A percentile compares a stretch with the other conserved stretches of the same genome.
These are phyloP conservation scores for Cudoniella acicularis DNA, from an alignment of 495 filamentous ascomycete species.

Conservation along the genomic window DNA sequence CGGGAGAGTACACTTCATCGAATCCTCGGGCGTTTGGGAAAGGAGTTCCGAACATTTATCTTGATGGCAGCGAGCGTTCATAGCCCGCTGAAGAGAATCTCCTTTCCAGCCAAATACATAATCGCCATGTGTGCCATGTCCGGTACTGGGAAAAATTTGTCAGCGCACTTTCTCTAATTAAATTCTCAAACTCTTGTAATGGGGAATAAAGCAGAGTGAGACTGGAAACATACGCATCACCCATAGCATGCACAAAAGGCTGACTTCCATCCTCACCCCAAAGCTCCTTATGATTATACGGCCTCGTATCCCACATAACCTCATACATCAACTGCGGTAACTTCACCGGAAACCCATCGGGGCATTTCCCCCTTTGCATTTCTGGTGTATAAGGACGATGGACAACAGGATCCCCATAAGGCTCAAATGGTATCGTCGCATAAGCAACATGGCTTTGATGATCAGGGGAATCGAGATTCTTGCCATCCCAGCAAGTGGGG, in stretches of 20 bases:
- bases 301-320: slow-evolving; percentile 48
- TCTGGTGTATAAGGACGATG: not conserved
- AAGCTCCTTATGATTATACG: slow-evolving; percentile 38
- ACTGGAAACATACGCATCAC: slow-evolving; percentile 17
- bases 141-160: not conserved
- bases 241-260: slow-evolving; percentile 37
- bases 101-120: slow-evolving; percentile 69
- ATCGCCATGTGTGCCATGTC: slow-evolving; percentile 63
- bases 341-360: slow-evolving; percentile 35
- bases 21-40: not conserved
- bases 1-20: not conserved
- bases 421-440: slow-evolving; percentile 30
- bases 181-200: not conserved
- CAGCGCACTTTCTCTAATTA: slow-evolving; percentile 37
- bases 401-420: slow-evolving; percentile 28
- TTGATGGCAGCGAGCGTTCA: slow-evolving; percentile 4
- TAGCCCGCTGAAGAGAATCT: slow-evolving; percentile 39
- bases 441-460: slow-evolving; percentile 56
- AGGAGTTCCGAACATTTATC: not conserved
- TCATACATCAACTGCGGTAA: slow-evolving; percentile 59
- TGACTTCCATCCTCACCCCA: slow-evolving; percentile 40
- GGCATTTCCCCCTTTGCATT: not conserved
- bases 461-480: slow-evolving; percentile 46
- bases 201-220: not conserved
- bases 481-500: slow-evolving; percentile 86